These are phyloP conservation scores for Emericellopsis atlantica DNA, from an alignment of 2,329 filamentous ascomycete species.

Conservation along the genomic window DNA sequence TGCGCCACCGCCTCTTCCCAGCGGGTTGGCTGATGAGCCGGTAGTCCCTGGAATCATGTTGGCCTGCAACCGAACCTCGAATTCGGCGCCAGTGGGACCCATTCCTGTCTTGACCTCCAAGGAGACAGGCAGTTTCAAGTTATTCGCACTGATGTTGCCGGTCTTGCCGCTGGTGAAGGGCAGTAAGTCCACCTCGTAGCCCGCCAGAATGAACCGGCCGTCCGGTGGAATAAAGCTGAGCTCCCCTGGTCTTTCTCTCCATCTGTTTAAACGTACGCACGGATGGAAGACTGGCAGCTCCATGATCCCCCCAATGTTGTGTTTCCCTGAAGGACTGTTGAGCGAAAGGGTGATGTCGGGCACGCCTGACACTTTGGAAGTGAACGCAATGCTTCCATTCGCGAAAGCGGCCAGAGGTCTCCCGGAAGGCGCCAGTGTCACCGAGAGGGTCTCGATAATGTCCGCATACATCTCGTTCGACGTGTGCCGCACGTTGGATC, in stretches of 20 bases:
- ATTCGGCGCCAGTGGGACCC: constrained; percentile 65
- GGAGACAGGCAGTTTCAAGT: constrained; percentile 68
- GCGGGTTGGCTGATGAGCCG: constrained; percentile 17
- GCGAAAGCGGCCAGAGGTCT: constrained; percentile 76
- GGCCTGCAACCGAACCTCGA: constrained; percentile 70
- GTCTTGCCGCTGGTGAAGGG: constrained; percentile 52
- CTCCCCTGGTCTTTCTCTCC: constrained; percentile 80
- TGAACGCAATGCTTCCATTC: constrained; percentile 89
- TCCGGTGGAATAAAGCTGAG: constrained; percentile 95
- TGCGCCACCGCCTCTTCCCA: constrained; percentile 28
- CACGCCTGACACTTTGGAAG: constrained; percentile 85
- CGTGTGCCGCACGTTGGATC: constrained; percentile 86
- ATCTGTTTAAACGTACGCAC: constrained; percentile 79
- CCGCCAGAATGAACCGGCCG: constrained; percentile 82
- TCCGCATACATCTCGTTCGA: constrained; percentile 97
- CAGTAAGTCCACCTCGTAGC: constrained; percentile 86
- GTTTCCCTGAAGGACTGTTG: constrained; percentile 68
- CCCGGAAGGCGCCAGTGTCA: constrained; percentile 84
- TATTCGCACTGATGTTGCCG: constrained; percentile 41
- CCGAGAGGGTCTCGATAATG: constrained; percentile 77
- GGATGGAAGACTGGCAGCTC: constrained; percentile 92
- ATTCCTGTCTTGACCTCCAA: constrained; percentile 74
- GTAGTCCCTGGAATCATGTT: constrained; percentile 45
- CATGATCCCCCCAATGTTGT: constrained; percentile 61
- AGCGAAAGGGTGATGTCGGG: constrained; percentile 80